Evolutionary conservation across 2,329 filamentous ascomycete genomes (phyloP).

Genomic region (Penicillium nordicum): DNA sequence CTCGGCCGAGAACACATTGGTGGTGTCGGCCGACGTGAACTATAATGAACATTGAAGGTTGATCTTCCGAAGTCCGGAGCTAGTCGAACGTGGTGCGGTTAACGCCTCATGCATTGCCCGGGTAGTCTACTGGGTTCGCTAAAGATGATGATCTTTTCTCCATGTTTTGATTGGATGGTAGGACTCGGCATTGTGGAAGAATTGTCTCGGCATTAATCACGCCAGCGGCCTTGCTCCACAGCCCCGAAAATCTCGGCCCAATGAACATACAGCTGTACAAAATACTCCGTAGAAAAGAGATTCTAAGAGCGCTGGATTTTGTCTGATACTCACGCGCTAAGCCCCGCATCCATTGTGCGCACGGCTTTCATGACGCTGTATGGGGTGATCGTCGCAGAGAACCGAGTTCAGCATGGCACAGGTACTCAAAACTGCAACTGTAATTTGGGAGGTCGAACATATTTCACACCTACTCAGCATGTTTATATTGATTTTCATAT

Average conservation of each 20-base stretch:
- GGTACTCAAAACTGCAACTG: too few species aligned
- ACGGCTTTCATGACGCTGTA: neutral
- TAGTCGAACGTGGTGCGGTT: neutral
- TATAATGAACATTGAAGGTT: neutral
- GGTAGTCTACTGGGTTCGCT: neutral
- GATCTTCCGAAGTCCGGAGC: neutral
- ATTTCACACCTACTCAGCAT: neutral
- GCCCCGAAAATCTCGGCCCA: neutral
- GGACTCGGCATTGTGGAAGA: neutral
- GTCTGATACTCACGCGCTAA: neutral
- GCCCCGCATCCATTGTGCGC: neutral
- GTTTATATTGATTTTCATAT: neutral
- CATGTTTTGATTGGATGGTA: neutral
- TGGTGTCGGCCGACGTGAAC: neutral
- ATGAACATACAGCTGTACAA: too few species aligned
- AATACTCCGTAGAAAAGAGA: neutral
- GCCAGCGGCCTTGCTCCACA: neutral
- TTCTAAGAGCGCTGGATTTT: neutral
- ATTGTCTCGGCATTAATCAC: neutral
- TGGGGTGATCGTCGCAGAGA: neutral
- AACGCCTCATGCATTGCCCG: neutral
- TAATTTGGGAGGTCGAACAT: too few species aligned
- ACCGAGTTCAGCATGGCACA: neutral
- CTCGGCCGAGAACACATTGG: neutral
- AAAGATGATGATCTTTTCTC: neutral